Evolutionary conservation across 176 grass and related monocot species (phyloP).

Genomic region (Musa beccarii): DNA sequence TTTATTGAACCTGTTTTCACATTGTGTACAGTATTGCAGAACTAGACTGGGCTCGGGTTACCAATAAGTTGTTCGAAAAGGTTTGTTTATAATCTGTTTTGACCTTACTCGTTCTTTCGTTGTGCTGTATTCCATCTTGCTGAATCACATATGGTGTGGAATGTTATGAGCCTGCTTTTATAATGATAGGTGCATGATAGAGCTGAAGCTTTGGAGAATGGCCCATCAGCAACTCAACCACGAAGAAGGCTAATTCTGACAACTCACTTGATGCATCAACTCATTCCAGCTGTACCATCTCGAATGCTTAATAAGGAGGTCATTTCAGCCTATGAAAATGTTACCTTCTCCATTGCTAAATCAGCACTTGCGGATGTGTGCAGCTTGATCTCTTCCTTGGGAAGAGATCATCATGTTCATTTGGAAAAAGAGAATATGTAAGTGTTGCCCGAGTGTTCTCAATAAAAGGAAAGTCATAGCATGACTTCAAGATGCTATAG

Average conservation of each 20-base stretch:
- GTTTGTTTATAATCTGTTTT: slow-evolving; percentile 14
- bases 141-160: not conserved
- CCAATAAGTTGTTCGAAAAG: slow-evolving; percentile 30
- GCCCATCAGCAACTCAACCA: not conserved
- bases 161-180: not conserved
- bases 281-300: slow-evolving; percentile 28
- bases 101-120: too few relatives aligned
- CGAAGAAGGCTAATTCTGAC: slow-evolving; percentile 34
- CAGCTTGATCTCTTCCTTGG: slow-evolving; percentile 12
- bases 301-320: slow-evolving; percentile 20
- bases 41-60: slow-evolving; percentile 14
- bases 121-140: too few relatives aligned
- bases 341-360: slow-evolving; percentile 27
- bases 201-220: slow-evolving; percentile 23
- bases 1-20: not conserved
- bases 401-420: not conserved
- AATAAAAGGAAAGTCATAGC: not conserved
- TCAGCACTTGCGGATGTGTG: slow-evolving; percentile 33
- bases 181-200: slow-evolving; percentile 26
- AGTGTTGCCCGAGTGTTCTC: not conserved
- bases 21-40: slow-evolving; percentile 16
- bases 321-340: slow-evolving; percentile 25
- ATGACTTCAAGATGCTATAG: not conserved
- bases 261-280: slow-evolving; percentile 27
- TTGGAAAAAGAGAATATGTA: slow-evolving; percentile 12